Evolutionary conservation across 164 flowering plant species (phyloP).

Genomic region (Aristolochia fimbriata): DNA sequence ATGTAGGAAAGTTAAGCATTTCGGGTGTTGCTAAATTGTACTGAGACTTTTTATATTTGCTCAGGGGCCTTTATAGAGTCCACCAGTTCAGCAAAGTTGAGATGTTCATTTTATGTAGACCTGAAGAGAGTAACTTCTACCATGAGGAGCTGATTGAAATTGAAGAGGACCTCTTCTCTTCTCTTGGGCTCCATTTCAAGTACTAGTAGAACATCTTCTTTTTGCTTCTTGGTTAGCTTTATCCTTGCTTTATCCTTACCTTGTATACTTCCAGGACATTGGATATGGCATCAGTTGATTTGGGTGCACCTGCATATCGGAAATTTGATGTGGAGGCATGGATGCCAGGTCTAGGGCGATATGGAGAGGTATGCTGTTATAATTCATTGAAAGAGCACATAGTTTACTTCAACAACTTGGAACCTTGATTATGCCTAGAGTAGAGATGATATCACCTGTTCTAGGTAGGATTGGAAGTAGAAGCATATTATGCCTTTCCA

Average conservation of each 20-base stretch:
- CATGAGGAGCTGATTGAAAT: conserved; percentile 74
- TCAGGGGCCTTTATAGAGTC: conserved; percentile 96
- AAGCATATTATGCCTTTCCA: no score
- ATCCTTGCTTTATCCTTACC: background rate
- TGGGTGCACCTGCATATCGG: conserved; percentile 97
- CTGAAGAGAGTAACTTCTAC: conserved; percentile 73
- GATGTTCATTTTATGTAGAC: conserved; percentile 85
- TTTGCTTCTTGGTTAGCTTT: background rate
- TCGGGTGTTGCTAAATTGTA: no score
- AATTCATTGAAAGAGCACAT: background rate
- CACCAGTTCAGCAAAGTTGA: conserved; percentile 98
- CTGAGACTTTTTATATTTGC: conserved; percentile 2
- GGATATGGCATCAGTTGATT: conserved; percentile 88
- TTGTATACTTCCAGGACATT: conserved; percentile 43
- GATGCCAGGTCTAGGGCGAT: conserved; percentile 97
- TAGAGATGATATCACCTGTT: no score
- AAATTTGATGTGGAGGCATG: conserved; percentile 95
- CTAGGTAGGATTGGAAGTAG: no score
- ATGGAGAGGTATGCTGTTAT: conserved; percentile 66
- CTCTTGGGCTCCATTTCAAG: conserved; percentile 86
- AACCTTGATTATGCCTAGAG: no score
- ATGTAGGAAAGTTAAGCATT: no score
- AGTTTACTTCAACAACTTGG: background rate
- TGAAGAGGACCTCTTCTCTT: conserved; percentile 79
- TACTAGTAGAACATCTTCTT: conserved; percentile 14